Evolutionary conservation across 75 land plant genomes (phyloP), one percentile per base, ranked within the genome.

Genomic region (Picea glauca): DNA sequence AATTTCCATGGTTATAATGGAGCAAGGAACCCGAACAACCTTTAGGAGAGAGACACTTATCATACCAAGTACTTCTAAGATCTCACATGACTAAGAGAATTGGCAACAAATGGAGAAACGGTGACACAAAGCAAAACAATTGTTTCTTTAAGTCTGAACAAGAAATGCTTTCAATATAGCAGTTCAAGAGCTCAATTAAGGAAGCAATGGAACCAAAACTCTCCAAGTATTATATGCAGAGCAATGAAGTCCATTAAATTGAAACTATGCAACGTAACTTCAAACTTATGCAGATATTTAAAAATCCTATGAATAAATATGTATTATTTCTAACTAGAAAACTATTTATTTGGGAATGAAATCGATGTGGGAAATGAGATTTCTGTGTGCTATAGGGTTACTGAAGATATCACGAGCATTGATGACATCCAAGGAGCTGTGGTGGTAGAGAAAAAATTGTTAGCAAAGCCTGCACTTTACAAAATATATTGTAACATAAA

Each of bases 41-140:
- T 33, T 6, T 15, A 66, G 40, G 18, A 18, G 18, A 66, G 70
- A 14, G 5, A 33, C 5, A 66, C 20, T 66, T 1, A 33, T 40
- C 40, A 14, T 66, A 66, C 35, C 70, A 66, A 33, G 70, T 66
- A 66, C 70, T 66, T 66, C 70, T 50, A 50, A 50, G 56, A 1
- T 50, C 56, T 50, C 56, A 50, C 56, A 50, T 50, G 11, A 50
- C 11, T 50, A 50, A 50, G 56, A 50, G 56, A 50, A 50, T 11
- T 50, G 56, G 56, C 56, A 50, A 50, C 12, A 50, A 50, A 50
- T 50, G 56, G 9, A 8, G 62, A 8, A 61, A 61, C 9, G 1
- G 23, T 61, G 26, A 61, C 23, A 61, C 23, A n/a, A 21, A 4
- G 7, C 23, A 20, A 61, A 61, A n/a, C 1, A 61, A 18, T 21